Base-by-base conservation (phyloP, 805 yeast genomes). In the Candida andamanensis region DNA sequence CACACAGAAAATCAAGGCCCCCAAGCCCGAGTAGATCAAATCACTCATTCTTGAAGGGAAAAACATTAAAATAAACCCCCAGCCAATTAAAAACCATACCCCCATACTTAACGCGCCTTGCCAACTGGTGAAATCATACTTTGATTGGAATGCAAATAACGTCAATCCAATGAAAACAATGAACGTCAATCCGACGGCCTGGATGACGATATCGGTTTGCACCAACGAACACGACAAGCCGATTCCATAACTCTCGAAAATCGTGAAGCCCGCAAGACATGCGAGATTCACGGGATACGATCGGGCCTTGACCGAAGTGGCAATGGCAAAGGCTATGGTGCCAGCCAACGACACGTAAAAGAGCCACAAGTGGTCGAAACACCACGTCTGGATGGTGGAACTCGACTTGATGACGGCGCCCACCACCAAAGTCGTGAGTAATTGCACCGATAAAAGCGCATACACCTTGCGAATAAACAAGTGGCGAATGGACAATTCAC, bases 401-500 rank as follows among this genome's bases (percentile, higher is more conserved):
- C 68, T 66, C 37, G 63, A 47, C 23, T 68, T 58, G 26, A 83
- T 67, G 14, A 72, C 41, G 15, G 63, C 60, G 4, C 85, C 83
- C 15, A 76, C 69, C 6, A 69, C 57, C 15, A 80, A 67, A 0
- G 95, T 85, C 17, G 66, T 57, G 18, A 77, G 52, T 22, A 86
- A 52, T 56, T 86, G 96, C 4, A 70, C 58, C 9, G 78, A 55
- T 30, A 86, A 66, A 28, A 87, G 67, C 5, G 85, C 63, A 56
- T 85, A 87, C 6, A 86, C 96, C 50, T 82, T 83, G 37, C 87
- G 71, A 44, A 84, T 63, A 46, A 86, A 86, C 53, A 78, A 69
- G 42, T 80, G 83, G 45, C 95, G 75, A 24, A 86, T 67, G 11
- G 81, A 76, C 31, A 84, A 60, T 37, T 81, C 84, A 57, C 95